phyloP scores from a whole-genome alignment of 192 early-diverging fungal genomes.

The Helicostylum pulchrum region DNA sequence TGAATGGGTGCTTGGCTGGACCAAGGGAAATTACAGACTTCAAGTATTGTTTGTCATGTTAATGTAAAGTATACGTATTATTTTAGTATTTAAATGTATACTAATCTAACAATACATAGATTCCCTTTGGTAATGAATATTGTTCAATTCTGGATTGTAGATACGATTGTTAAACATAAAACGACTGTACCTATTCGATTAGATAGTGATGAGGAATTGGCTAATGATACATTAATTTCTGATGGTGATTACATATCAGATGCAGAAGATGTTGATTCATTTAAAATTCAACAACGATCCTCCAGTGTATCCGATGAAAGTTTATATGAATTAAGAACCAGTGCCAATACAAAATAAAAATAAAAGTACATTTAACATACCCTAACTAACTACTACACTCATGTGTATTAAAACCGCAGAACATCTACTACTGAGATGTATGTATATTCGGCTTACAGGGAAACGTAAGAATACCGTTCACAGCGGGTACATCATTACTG shows the following conservation, averaged over 20 bases:
- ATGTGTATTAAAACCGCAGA: too few relatives aligned
- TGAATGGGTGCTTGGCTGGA: constrained; percentile 64
- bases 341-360: not conserved
- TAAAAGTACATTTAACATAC: too few relatives aligned
- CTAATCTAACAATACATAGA: not conserved
- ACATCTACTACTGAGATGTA: too few relatives aligned
- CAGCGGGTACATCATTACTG: too few relatives aligned
- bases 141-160: constrained; percentile 71
- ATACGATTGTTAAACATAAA: constrained; percentile 64
- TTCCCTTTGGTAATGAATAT: constrained; percentile 82
- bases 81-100: not conserved
- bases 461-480: too few relatives aligned
- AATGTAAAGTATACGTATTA: constrained; percentile 32
- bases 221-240: constrained; percentile 6
- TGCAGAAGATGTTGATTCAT: not conserved
- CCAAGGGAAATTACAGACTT: constrained; percentile 50
- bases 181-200: not conserved
- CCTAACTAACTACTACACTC: too few relatives aligned
- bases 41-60: constrained; percentile 81
- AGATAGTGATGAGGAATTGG: not conserved
- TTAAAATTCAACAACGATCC: not conserved
- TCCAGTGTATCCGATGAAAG: not conserved
- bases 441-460: too few relatives aligned
- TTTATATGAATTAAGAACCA: constrained; percentile 8
- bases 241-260: constrained; percentile 5